A percentile compares a stretch with the other conserved stretches of the same genome.
Evolutionary conservation across 2,329 filamentous ascomycete species (phyloP).

Genomic region (Lecanicillium sp.): DNA sequence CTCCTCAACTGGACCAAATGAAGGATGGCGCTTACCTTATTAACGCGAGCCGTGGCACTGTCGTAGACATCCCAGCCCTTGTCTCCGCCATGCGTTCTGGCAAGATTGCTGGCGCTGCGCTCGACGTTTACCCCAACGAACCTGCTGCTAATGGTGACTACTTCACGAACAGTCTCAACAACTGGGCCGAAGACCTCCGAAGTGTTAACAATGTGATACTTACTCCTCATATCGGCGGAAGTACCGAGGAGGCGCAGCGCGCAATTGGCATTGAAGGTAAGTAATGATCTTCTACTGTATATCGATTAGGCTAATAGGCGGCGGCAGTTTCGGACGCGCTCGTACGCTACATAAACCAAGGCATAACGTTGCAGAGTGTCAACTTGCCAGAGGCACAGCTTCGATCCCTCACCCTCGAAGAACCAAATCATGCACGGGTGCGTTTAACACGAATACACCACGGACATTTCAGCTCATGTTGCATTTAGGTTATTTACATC

Average conservation of each 20-base stretch:
- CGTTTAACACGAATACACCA: conserved; percentile 4
- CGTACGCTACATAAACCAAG: conserved; percentile 92
- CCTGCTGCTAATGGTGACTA: conserved; percentile 92
- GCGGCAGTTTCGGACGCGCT: conserved; percentile 78
- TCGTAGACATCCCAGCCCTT: conserved; percentile 89
- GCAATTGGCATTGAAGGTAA: conserved; percentile 84
- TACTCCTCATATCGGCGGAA: conserved; percentile 94
- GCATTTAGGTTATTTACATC: conserved; percentile 87
- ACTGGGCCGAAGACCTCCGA: conserved; percentile 79
- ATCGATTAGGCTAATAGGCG: too few relatives aligned
- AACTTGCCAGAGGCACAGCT: conserved; percentile 95
- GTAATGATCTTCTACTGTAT: too few relatives aligned
- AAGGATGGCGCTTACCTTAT: conserved; percentile 89
- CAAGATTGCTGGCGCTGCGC: conserved; percentile 86
- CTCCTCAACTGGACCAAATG: conserved; percentile 75
- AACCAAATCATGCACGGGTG: conserved; percentile 79
- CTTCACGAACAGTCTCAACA: conserved; percentile 77
- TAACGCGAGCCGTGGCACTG: conserved; percentile 88
- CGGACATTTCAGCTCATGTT: too few relatives aligned
- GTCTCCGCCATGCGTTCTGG: conserved; percentile 80
- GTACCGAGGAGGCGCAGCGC: conserved; percentile 93
- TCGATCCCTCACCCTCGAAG: conserved; percentile 81
- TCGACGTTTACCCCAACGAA: conserved; percentile 94
- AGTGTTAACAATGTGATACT: conserved; percentile 87
- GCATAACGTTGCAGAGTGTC: conserved; percentile 82